These are phyloP conservation scores for Phalaenopsis hybrid DNA, from an alignment of 116 monocot species.

Conservation along the genomic window DNA sequence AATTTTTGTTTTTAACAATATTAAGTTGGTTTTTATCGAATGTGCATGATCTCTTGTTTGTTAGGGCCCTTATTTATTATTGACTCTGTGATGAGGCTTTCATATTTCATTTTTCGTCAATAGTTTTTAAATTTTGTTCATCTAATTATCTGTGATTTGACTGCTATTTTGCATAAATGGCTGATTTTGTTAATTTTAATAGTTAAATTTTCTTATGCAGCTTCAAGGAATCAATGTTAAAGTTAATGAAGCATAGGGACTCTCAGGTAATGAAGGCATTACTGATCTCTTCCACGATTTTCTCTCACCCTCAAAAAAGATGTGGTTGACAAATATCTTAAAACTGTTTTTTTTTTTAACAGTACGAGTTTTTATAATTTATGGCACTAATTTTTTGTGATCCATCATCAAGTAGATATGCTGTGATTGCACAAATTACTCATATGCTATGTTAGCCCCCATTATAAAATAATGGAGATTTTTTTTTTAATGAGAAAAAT, in stretches of 20 bases:
- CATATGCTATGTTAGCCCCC: no score
- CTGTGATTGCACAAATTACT: no score
- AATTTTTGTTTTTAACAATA: neutral
- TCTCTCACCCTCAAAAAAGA: no score
- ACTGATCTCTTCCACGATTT: no score
- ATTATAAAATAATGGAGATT: no score
- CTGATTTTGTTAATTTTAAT: conserved; percentile 1
- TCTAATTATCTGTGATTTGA: neutral
- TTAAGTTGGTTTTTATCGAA: neutral
- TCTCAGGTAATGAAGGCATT: conserved; percentile 25
- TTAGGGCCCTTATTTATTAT: neutral
- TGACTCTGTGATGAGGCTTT: neutral
- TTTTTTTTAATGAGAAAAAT: no score
- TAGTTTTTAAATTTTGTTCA: neutral
- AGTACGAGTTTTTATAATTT: no score
- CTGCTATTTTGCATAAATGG: neutral
- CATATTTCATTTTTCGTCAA: neutral
- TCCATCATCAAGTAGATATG: no score
- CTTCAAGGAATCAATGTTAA: conserved; percentile 58
- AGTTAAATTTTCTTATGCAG: conserved; percentile 24
- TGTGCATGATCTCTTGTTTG: neutral
- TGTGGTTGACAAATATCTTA: no score
- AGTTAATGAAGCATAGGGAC: conserved; percentile 44
- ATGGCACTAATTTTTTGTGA: no score
- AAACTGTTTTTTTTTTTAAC: no score